Percentiles rank a stretch among this genome's conserved stretches.
These are phyloP conservation scores for Acanthochlamys bracteata DNA, from an alignment of 106 monocot genomes.

Conservation along the genomic window DNA sequence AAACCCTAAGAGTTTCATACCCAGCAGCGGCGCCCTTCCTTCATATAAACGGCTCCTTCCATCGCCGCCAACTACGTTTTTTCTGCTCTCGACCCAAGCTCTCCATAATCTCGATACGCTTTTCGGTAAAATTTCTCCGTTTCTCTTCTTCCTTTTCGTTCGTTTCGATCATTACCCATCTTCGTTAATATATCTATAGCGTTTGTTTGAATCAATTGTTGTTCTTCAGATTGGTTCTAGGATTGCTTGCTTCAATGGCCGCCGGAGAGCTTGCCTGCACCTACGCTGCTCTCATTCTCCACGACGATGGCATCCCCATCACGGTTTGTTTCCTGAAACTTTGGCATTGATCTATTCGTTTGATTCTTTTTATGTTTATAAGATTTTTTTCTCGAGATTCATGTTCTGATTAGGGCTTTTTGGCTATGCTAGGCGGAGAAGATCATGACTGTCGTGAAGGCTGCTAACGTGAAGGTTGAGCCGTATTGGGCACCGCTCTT, in stretches of 20 bases:
- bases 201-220: background rate
- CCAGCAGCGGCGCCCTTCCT: too few relatives aligned
- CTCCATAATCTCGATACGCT: too few relatives aligned
- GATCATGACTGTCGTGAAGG: constrained; percentile 43
- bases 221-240: background rate
- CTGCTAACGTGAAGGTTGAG: constrained; percentile 46
- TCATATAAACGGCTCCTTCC: too few relatives aligned
- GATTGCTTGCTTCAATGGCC: background rate
- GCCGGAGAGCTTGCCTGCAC: constrained; percentile 44
- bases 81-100: too few relatives aligned
- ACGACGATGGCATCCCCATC: constrained; percentile 58
- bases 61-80: too few relatives aligned
- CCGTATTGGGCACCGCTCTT: constrained; percentile 65
- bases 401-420: background rate
- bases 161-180: background rate
- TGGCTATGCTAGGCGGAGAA: constrained; percentile 36
- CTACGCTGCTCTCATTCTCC: constrained; percentile 54
- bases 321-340: constrained; percentile 20
- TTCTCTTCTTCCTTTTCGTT: background rate
- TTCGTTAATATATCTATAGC: background rate
- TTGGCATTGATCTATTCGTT: background rate
- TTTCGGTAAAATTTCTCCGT: background rate
- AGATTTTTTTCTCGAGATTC: background rate
- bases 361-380: background rate
- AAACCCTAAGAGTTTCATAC: too few relatives aligned